phyloP scores from a whole-genome alignment of 1,139 yeast species.

The Suhomyces bribrorum region DNA sequence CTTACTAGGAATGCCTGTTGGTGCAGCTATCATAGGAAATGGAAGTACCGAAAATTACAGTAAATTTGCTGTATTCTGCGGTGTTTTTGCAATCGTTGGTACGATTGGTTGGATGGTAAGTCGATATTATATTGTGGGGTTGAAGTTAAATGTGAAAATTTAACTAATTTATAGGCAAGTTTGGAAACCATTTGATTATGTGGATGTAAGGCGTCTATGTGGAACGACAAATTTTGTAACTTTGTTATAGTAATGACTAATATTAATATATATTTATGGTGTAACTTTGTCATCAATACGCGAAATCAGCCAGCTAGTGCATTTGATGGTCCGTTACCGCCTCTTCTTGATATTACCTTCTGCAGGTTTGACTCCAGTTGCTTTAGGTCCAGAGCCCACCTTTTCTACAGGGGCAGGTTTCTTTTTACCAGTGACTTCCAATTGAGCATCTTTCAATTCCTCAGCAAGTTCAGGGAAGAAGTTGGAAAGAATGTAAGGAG shows the following conservation, averaged over 20 bases:
- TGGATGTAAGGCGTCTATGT: no score
- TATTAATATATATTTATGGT: neutral
- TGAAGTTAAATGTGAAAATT: conserved; percentile 33
- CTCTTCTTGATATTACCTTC: conserved; percentile 11
- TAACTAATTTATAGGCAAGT: no score
- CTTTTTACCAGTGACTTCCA: conserved; percentile 4
- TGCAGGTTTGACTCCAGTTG: conserved; percentile 9
- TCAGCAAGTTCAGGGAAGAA: conserved; percentile 44
- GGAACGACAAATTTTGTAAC: no score
- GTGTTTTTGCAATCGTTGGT: conserved; percentile 31
- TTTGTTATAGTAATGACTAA: no score
- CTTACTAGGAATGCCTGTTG: conserved; percentile 46
- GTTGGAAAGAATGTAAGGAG: conserved; percentile 35
- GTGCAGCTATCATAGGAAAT: conserved; percentile 42
- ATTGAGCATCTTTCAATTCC: conserved; percentile 31
- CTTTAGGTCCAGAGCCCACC: conserved; percentile 1
- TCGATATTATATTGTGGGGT: conserved; percentile 37
- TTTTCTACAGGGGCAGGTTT: neutral
- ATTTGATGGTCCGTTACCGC: no score
- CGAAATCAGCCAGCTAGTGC: neutral
- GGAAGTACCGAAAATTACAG: conserved; percentile 33
- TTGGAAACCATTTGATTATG: no score
- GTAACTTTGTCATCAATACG: neutral
- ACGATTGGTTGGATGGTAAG: conserved; percentile 34
- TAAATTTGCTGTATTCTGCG: conserved; percentile 39